These are phyloP conservation scores for Tephrocybe sp. DNA, from an alignment of 768 basidiomycete species.

Conservation along the genomic window DNA sequence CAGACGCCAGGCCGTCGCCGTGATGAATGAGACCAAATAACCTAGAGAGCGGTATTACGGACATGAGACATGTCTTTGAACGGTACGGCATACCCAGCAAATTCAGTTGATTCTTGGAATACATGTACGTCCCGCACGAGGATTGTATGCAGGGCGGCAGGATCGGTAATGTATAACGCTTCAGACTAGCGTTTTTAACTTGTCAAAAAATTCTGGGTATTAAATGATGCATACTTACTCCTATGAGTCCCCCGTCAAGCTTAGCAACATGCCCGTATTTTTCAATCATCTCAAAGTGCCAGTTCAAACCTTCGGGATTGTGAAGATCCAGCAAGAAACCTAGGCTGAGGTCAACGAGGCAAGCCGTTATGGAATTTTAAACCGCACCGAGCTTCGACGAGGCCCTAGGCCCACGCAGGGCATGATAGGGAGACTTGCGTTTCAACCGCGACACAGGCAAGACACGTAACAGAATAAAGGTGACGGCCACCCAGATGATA, in stretches of 20 bases:
- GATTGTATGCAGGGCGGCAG: conserved; percentile 21
- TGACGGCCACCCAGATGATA: neutral
- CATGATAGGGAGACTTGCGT: conserved; percentile 10
- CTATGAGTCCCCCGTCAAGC: conserved; percentile 18
- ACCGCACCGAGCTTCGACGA: conserved; percentile 14
- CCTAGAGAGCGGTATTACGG: conserved; percentile 4
- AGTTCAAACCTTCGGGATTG: conserved; percentile 16
- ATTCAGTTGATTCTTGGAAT: conserved; percentile 24
- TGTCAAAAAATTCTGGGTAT: no score
- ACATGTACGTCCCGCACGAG: conserved; percentile 19
- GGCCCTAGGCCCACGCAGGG: conserved; percentile 13
- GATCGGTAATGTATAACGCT: conserved; percentile 24
- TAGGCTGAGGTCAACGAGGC: neutral
- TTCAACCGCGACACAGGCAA: neutral
- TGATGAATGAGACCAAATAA: conserved; percentile 24
- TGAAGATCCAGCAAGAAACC: conserved; percentile 22
- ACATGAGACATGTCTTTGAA: neutral
- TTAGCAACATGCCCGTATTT: conserved; percentile 21
- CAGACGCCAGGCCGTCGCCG: conserved; percentile 23
- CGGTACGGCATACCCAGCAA: conserved; percentile 18
- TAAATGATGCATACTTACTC: conserved; percentile 8
- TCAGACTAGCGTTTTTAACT: conserved; percentile 12
- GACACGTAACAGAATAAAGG: neutral
- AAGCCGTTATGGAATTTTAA: neutral
- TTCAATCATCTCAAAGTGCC: conserved; percentile 22